Conservation (phyloP, 805 yeast genomes). For the Zygoascus bituminiphila region DNA sequence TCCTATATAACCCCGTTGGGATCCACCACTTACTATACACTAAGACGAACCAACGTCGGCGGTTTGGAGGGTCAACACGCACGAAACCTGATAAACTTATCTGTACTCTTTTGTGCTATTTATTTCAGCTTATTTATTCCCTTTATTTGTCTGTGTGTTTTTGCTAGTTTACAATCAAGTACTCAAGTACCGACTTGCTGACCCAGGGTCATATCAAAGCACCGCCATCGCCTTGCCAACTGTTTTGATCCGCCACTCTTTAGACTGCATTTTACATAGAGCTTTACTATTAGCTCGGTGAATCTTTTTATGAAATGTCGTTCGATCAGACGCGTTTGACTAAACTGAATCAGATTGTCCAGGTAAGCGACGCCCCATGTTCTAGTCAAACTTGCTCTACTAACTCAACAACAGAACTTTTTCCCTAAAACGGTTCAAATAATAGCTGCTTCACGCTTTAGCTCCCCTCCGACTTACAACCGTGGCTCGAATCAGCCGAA, state of each 20-base stretch:
- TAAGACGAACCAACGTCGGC: neutral
- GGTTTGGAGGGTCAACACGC: neutral
- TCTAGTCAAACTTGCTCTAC: neutral
- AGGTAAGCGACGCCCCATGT: slow-evolving; percentile 12
- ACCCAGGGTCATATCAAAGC: no score
- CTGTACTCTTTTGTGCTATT: no score
- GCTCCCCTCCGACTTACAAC: slow-evolving; percentile 17
- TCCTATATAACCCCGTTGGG: no score
- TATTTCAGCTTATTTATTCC: no score
- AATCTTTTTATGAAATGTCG: neutral
- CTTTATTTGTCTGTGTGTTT: no score
- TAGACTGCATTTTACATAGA: no score
- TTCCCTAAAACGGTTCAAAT: slow-evolving; percentile 33
- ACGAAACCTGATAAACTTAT: no score
- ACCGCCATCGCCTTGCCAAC: no score
- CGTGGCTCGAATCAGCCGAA: slow-evolving; percentile 18
- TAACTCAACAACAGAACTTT: slow-evolving; percentile 31
- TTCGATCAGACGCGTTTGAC: slow-evolving; percentile 3
- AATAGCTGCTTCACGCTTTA: slow-evolving; percentile 26
- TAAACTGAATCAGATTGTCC: slow-evolving; percentile 19
- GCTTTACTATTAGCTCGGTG: neutral
- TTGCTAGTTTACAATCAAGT: no score
- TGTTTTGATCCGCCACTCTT: no score
- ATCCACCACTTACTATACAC: no score
- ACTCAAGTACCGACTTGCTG: no score